These are phyloP conservation scores for Saururus chinensis DNA, from an alignment of 164 flowering plant genomes.

Conservation along the genomic window DNA sequence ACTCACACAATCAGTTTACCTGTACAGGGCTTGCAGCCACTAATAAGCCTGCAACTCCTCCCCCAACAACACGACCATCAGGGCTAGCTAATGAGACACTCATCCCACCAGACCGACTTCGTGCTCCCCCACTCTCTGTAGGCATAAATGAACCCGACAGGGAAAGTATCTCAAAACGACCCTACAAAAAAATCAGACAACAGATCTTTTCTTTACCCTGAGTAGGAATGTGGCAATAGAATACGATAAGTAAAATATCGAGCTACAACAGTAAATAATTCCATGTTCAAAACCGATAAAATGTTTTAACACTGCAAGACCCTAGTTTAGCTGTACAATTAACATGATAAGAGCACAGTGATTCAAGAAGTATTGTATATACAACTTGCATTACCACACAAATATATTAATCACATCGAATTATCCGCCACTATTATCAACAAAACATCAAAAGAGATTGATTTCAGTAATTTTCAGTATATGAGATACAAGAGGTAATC, in stretches of 20 bases:
- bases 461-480: too few relatives aligned
- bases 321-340: too few relatives aligned
- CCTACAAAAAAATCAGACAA: slow-evolving; percentile 32
- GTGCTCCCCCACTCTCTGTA: slow-evolving; percentile 72
- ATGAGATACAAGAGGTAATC: too few relatives aligned
- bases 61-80: slow-evolving; percentile 98
- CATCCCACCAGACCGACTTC: slow-evolving; percentile 97
- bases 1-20: slow-evolving; percentile 24
- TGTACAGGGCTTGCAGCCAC: slow-evolving; percentile 95
- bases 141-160: slow-evolving; percentile 96
- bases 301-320: too few relatives aligned
- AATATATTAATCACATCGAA: too few relatives aligned
- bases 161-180: slow-evolving; percentile 95
- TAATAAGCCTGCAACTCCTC: slow-evolving; percentile 91
- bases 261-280: not conserved
- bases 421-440: too few relatives aligned
- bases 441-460: too few relatives aligned
- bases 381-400: too few relatives aligned
- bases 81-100: slow-evolving; percentile 96
- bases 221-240: not conserved
- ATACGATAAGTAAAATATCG: not conserved
- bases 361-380: too few relatives aligned
- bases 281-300: too few relatives aligned
- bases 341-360: too few relatives aligned
- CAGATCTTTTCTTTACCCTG: not conserved